These are phyloP conservation scores for Didymella keratinophila DNA, from an alignment of 2,329 filamentous ascomycete genomes.

Conservation along the genomic window DNA sequence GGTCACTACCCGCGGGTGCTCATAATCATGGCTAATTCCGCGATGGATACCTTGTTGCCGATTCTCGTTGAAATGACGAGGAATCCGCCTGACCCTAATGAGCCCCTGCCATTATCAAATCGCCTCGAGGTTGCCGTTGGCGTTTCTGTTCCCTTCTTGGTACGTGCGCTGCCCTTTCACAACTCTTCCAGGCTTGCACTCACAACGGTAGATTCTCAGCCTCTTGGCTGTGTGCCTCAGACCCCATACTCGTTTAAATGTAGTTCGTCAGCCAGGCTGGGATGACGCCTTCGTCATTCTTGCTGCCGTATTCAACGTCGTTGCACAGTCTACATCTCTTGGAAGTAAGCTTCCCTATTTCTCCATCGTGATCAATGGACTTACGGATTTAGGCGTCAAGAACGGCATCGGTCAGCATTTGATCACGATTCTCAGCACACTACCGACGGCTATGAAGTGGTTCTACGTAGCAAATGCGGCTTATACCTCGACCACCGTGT, in stretches of 20 bases:
- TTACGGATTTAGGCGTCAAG: not conserved
- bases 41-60: not conserved
- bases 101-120: not conserved
- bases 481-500: conserved; percentile 9
- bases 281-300: conserved; percentile 11
- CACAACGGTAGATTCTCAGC: conserved; percentile 4
- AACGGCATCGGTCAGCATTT: conserved; percentile 9
- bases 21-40: not conserved
- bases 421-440: conserved; percentile 1
- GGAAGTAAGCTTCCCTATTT: not conserved
- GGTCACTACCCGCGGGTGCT: not conserved
- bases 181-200: not conserved
- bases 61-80: conserved; percentile 6
- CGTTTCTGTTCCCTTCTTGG: conserved; percentile 7
- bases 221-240: conserved; percentile 1
- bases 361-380: not conserved
- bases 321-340: conserved; percentile 2
- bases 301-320: conserved; percentile 6
- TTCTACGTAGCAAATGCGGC: conserved; percentile 13
- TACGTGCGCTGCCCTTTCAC: not conserved
- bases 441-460: conserved; percentile 11
- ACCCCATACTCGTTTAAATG: not conserved
- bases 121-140: conserved; percentile 2
- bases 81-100: conserved; percentile 4
- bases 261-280: conserved; percentile 5